Conservation (phyloP, 2,329 filamentous ascomycete genomes). For the Corniculantispora saksenae region DNA sequence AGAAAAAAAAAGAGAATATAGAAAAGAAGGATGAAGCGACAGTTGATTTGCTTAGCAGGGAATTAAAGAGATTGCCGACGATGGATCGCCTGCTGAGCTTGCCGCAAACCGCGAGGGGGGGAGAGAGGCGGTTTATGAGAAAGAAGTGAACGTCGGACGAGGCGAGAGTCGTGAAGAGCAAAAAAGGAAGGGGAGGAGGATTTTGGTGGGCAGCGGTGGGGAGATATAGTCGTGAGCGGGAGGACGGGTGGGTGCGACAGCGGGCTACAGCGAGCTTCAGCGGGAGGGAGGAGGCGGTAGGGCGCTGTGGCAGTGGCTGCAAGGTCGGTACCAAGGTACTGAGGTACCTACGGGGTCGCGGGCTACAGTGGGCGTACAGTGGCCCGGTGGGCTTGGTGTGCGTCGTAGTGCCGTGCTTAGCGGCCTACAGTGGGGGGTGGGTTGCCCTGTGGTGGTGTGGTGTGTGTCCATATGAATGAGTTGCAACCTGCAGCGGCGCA, state of each 20-base stretch:
- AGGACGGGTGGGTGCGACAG: no score
- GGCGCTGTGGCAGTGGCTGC: slow-evolving; percentile 4
- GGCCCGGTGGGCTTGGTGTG: no score
- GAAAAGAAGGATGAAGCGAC: slow-evolving; percentile 50
- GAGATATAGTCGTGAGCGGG: slow-evolving; percentile 46
- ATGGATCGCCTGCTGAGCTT: slow-evolving; percentile 59
- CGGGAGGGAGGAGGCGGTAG: neutral
- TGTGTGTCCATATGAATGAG: neutral
- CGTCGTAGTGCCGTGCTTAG: no score
- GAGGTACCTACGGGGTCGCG: no score
- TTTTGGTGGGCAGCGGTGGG: slow-evolving; percentile 32
- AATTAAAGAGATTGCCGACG: slow-evolving; percentile 26
- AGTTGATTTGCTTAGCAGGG: slow-evolving; percentile 48
- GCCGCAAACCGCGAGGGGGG: slow-evolving; percentile 44
- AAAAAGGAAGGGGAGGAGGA: slow-evolving; percentile 42
- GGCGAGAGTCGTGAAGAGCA: slow-evolving; percentile 54
- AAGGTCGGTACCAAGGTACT: no score
- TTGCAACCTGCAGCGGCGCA: slow-evolving; percentile 1
- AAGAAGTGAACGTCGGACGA: slow-evolving; percentile 61
- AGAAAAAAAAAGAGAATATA: slow-evolving; percentile 40
- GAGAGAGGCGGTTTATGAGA: slow-evolving; percentile 29
- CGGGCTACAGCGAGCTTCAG: no score
- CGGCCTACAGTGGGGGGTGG: neutral
- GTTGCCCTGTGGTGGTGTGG: neutral
- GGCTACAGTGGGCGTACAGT: slow-evolving; percentile 13